phyloP scores from a whole-genome alignment of 495 filamentous ascomycete species.

The Lasiosphaeria ovina region DNA sequence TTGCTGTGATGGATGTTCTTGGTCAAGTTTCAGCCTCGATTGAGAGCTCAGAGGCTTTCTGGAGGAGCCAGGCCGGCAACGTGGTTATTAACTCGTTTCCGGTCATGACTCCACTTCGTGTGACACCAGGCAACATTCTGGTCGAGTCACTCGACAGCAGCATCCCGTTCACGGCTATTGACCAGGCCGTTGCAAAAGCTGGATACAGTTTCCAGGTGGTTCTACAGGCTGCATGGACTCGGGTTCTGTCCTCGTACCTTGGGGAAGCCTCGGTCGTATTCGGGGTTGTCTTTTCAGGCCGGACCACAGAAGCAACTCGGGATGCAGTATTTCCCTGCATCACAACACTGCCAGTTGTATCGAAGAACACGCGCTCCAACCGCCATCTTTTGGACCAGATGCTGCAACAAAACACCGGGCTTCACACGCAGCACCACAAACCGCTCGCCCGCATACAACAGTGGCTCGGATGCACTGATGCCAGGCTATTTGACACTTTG shows the following conservation, averaged over 20 bases:
- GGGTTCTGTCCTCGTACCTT: constrained; percentile 66
- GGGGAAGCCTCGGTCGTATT: constrained; percentile 68
- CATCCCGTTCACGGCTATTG: constrained; percentile 42
- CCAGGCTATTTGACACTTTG: constrained; percentile 71
- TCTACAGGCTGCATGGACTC: constrained; percentile 72
- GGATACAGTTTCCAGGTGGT: constrained; percentile 69
- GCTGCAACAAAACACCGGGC: constrained; percentile 56
- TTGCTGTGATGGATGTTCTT: constrained; percentile 54
- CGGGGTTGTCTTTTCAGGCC: constrained; percentile 71
- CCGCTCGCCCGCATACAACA: constrained; percentile 66
- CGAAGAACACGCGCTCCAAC: constrained; percentile 50
- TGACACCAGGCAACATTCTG: constrained; percentile 34
- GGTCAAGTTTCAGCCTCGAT: constrained; percentile 34
- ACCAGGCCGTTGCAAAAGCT: constrained; percentile 47
- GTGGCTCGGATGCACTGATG: constrained; percentile 56
- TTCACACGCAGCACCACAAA: constrained; percentile 67
- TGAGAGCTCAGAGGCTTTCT: constrained; percentile 52
- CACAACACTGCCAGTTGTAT: constrained; percentile 65
- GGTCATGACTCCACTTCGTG: constrained; percentile 60
- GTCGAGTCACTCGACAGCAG: constrained; percentile 41
- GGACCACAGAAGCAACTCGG: constrained; percentile 53
- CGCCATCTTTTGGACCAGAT: constrained; percentile 53
- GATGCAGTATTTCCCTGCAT: constrained; percentile 68
- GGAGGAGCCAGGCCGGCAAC: constrained; percentile 53
- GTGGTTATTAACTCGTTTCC: constrained; percentile 64